A percentile compares a stretch with the other conserved stretches of the same genome.
Conservation (phyloP, 192 early-diverging fungal species). For the Oehlia diaphana region DNA sequence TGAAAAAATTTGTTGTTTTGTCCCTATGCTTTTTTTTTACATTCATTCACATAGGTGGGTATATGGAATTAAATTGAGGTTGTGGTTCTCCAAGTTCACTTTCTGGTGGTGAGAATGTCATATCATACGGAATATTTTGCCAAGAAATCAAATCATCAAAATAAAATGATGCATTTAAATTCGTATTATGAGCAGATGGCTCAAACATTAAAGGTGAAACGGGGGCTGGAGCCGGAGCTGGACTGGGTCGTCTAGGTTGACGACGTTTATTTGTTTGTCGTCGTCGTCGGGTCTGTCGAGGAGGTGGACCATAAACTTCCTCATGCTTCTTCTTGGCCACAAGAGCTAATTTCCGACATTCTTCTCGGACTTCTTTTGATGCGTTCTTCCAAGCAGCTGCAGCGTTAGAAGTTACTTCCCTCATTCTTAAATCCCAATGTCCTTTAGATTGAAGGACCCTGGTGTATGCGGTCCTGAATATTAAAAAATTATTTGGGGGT, state of each 20-base stretch:
- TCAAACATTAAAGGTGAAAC: neutral
- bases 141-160: no score
- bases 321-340: neutral
- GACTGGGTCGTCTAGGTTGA: neutral
- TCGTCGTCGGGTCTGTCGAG: neutral
- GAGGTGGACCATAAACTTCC: neutral
- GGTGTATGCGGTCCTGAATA: neutral
- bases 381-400: neutral
- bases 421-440: neutral
- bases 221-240: neutral
- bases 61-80: no score
- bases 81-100: no score
- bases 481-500: neutral
- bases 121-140: no score
- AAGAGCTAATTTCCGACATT: neutral
- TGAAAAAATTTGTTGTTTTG: no score
- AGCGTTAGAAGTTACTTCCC: neutral
- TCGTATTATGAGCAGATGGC: no score
- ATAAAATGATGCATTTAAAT: no score
- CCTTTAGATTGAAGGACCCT: neutral
- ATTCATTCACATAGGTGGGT: no score
- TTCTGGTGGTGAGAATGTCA: no score
- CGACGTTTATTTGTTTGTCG: neutral
- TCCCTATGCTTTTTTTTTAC: no score
- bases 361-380: neutral